These are phyloP conservation scores for Arthrobotrys musiformis DNA, from an alignment of 2,329 filamentous ascomycete genomes.

Conservation along the genomic window DNA sequence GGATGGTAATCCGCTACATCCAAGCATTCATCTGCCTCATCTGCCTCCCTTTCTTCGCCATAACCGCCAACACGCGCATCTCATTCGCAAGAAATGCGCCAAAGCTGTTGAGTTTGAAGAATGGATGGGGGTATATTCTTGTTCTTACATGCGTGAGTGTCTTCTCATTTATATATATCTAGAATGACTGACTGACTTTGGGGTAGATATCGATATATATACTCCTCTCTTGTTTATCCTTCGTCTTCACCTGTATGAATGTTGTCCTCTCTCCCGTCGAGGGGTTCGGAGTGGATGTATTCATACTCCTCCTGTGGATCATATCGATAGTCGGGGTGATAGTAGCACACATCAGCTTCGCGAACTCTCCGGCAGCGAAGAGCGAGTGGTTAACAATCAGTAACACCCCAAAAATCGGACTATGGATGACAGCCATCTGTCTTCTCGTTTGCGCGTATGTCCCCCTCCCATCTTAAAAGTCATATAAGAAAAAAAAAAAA, in stretches of 20 bases:
- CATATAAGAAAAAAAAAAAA: too few species aligned
- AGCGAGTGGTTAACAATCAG: background rate
- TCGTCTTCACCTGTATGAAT: background rate
- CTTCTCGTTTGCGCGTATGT: constrained; percentile 13
- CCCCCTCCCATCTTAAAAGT: background rate
- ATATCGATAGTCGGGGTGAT: background rate
- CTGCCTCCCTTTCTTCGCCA: background rate
- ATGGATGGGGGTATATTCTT: constrained; percentile 16
- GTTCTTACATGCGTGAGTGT: background rate
- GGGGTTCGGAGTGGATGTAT: background rate
- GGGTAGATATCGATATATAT: background rate
- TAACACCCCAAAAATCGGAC: background rate
- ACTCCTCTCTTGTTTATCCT: background rate
- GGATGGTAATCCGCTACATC: constrained; percentile 6
- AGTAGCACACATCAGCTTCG: background rate
- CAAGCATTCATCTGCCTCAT: background rate
- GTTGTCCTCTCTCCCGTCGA: background rate
- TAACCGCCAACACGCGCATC: background rate
- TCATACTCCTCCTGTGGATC: background rate
- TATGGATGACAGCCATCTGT: background rate
- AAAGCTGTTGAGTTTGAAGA: background rate
- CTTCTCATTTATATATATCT: too few species aligned
- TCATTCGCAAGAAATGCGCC: background rate
- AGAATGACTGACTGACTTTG: background rate
- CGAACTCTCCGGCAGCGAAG: background rate